These are phyloP conservation scores for Porcisia hertigi DNA, from an alignment of 208 protist species.

Conservation along the genomic window DNA sequence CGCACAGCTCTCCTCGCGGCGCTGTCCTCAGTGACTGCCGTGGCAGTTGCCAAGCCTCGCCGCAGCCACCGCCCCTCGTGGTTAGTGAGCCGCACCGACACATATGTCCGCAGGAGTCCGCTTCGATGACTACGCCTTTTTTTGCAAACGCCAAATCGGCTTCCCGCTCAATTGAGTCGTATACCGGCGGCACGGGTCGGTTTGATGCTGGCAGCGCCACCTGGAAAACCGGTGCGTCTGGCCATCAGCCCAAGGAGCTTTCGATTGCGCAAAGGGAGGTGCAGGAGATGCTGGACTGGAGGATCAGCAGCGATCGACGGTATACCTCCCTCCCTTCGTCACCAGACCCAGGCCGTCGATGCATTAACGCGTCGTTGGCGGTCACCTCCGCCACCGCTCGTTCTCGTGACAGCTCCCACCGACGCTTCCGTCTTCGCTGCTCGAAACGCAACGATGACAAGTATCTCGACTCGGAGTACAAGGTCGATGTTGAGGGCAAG, in stretches of 20 bases:
- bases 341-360: neutral
- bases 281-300: conserved; percentile 35
- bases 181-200: conserved; percentile 9
- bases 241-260: conserved; percentile 19
- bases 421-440: neutral
- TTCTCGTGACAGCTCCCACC: neutral
- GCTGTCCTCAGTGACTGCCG: neutral
- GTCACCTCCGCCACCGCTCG: neutral
- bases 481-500: neutral
- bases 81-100: conserved; percentile 22
- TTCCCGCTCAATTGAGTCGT: conserved; percentile 19
- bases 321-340: conserved; percentile 8
- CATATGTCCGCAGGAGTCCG: conserved; percentile 4
- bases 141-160: neutral
- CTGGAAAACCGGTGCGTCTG: conserved; percentile 14
- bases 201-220: conserved; percentile 12
- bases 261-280: conserved; percentile 32
- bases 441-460: neutral
- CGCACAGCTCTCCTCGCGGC: neutral
- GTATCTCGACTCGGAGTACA: neutral
- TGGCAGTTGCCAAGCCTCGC: conserved; percentile 13
- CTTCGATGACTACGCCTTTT: neutral
- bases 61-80: conserved; percentile 4
- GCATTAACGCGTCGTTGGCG: conserved; percentile 8
- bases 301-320: conserved; percentile 13